These are phyloP conservation scores for Ailanthus altissimus DNA, from an alignment of 345 rosid genomes.

Conservation along the genomic window DNA sequence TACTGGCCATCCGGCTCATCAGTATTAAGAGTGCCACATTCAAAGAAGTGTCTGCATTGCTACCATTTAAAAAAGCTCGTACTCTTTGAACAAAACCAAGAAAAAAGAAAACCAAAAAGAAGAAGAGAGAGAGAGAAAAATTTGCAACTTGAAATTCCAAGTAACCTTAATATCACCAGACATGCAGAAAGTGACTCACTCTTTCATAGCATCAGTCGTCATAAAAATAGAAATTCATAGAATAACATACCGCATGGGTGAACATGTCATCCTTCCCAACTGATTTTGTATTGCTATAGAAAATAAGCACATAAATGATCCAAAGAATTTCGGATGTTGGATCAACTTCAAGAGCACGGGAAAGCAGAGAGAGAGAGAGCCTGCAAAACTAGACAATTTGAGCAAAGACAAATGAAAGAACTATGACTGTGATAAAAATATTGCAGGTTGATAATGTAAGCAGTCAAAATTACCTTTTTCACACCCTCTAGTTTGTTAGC, in stretches of 20 bases:
- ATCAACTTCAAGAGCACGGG: conserved; percentile 77
- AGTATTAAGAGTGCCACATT: background rate
- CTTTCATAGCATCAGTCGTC: conserved; percentile 7
- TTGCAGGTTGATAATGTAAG: conserved; percentile 23
- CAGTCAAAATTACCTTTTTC: conserved; percentile 59
- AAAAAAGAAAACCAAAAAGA: background rate
- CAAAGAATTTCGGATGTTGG: conserved; percentile 77
- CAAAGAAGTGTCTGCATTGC: background rate
- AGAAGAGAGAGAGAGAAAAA: too few relatives aligned
- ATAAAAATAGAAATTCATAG: conserved; percentile 21
- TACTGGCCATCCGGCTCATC: background rate
- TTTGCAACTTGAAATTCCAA: background rate
- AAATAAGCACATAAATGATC: conserved; percentile 75
- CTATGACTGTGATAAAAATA: background rate
- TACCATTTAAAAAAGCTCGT: background rate
- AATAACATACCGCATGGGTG: conserved; percentile 66
- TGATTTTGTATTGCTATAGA: conserved; percentile 44
- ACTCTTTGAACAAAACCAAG: background rate
- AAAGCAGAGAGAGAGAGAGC: conserved; percentile 64
- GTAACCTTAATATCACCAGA: conserved; percentile 13
- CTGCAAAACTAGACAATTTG: conserved; percentile 45
- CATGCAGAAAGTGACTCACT: conserved; percentile 18
- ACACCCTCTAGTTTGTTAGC: conserved; percentile 52
- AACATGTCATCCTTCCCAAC: conserved; percentile 67
- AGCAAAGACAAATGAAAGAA: conserved; percentile 19